Base-by-base conservation (phyloP, 2,329 filamentous ascomycete genomes). In the Fusarium annulatum region DNA sequence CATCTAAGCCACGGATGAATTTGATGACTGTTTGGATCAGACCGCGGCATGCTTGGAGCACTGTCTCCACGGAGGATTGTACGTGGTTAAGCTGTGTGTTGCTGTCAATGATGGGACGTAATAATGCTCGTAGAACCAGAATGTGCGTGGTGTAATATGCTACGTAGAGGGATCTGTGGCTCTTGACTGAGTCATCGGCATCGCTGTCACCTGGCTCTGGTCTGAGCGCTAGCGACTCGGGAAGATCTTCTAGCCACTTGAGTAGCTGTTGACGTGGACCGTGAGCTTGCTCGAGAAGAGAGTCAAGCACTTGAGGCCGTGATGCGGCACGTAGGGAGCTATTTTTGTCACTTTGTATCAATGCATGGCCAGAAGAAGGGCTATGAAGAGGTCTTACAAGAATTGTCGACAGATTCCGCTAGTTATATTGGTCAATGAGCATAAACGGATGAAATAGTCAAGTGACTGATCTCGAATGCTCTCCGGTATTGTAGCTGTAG, bases 321-420 rank as follows among this genome's bases (percentile, higher is more conserved):
- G 61, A 61, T 21, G 23, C 56, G 2, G 43, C 61, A 23, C 61
- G 56, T 1, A 64, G 56, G 2, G 61, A 64, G 43, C 60, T 63
- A 21, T 39, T 0, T 1, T 3, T 8, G 42, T 59, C 19, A 59
- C 23, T 30, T 4, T 14, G 9, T 9, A 45, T 12, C 12, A 2
- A n/a, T 8, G 0, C 0, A 16, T 28, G 7, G 26, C 9, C 21
- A 46, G 3, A 23, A 3, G 2, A 3, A 2, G 11, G 4, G 8
- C 7, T 1, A 7, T 2, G 1, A 19, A n/a, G 7, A n/a, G 1
- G 10, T n/a, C 60, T 63, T 60, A 63, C 60, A 64, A 64, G 56
- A 64, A 64, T 33, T 61, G 43, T 1, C 61, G 61, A 11, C 61
- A 64, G 5, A 64, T 19, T 15, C 30, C 42, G 12, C 43, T 49